Evolutionary conservation across 2,329 filamentous ascomycete genomes (phyloP).

Genomic region (Pezicula radicicola): DNA sequence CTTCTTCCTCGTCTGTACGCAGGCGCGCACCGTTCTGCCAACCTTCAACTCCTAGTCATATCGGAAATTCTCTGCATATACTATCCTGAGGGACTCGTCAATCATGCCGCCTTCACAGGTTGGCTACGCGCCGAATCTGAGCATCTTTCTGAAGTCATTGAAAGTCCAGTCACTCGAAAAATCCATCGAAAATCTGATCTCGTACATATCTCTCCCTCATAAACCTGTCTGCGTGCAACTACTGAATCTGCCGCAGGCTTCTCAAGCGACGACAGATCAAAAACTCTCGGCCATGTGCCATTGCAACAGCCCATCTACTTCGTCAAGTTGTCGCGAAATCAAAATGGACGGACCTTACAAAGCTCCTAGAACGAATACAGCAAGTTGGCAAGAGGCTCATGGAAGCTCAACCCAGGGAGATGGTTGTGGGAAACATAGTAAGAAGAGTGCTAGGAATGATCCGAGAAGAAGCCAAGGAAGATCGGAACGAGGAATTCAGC

Average conservation of each 20-base stretch:
- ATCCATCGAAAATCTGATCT: slow-evolving; percentile 79
- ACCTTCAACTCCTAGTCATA: background rate
- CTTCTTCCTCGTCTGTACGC: background rate
- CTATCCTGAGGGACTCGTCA: background rate
- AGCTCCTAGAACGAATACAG: slow-evolving; percentile 77
- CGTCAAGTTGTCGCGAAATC: slow-evolving; percentile 81
- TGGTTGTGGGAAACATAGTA: slow-evolving; percentile 92
- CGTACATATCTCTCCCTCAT: slow-evolving; percentile 49
- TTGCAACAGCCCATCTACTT: slow-evolving; percentile 86
- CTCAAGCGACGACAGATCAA: slow-evolving; percentile 89
- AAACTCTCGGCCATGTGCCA: slow-evolving; percentile 83
- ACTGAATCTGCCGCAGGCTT: slow-evolving; percentile 45
- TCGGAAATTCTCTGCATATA: background rate
- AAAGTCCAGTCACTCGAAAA: slow-evolving; percentile 74
- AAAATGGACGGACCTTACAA: slow-evolving; percentile 72
- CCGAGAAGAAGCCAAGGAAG: slow-evolving; percentile 84
- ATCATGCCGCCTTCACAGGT: slow-evolving; percentile 47
- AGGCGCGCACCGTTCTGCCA: background rate
- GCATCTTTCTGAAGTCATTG: slow-evolving; percentile 75
- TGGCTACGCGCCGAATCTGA: slow-evolving; percentile 68
- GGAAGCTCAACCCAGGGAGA: slow-evolving; percentile 82
- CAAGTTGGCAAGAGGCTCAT: slow-evolving; percentile 75
- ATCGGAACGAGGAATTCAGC: slow-evolving; percentile 55
- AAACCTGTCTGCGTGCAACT: slow-evolving; percentile 2
- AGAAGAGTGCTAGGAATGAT: slow-evolving; percentile 87